phyloP scores from a whole-genome alignment of 2,329 filamentous ascomycete species.

The Rachicladosporium sp. region DNA sequence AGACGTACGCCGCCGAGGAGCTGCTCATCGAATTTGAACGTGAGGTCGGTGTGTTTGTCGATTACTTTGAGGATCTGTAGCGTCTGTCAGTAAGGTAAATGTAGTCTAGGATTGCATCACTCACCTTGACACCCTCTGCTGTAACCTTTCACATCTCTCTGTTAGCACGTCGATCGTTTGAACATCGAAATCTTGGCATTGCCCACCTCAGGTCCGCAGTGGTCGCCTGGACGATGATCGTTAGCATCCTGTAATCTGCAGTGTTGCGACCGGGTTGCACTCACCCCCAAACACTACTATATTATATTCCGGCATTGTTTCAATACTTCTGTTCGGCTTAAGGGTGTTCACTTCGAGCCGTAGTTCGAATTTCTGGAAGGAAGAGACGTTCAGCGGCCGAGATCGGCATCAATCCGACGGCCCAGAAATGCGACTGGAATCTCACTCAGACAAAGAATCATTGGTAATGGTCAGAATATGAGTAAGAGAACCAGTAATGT shows the following conservation, averaged over 20 bases:
- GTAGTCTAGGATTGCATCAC: slow-evolving; percentile 4
- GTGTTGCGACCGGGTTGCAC: background rate
- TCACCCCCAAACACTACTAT: slow-evolving; percentile 6
- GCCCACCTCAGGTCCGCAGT: slow-evolving; percentile 72
- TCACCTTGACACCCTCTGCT: slow-evolving; percentile 73
- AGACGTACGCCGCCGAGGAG: slow-evolving; percentile 69
- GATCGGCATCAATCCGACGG: too few relatives aligned
- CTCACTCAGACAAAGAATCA: too few relatives aligned
- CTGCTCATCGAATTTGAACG: slow-evolving; percentile 84
- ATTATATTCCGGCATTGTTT: slow-evolving; percentile 6
- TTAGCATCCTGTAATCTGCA: background rate
- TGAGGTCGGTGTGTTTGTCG: slow-evolving; percentile 58
- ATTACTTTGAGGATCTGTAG: slow-evolving; percentile 63
- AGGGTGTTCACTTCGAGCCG: too few relatives aligned
- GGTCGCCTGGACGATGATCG: slow-evolving; percentile 39
- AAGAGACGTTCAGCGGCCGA: too few relatives aligned
- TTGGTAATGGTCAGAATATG: too few relatives aligned
- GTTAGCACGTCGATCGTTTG: background rate
- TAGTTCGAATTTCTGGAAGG: too few relatives aligned
- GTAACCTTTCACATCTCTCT: slow-evolving; percentile 35
- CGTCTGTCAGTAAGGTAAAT: slow-evolving; percentile 1
- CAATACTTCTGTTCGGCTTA: background rate
- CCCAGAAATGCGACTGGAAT: too few relatives aligned
- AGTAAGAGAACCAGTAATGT: too few relatives aligned
- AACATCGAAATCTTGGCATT: slow-evolving; percentile 2